Percentiles rank a stretch among this genome's conserved stretches.
These are phyloP conservation scores for Populus hybrid DNA, from an alignment of 441 rosid species.

Conservation along the genomic window DNA sequence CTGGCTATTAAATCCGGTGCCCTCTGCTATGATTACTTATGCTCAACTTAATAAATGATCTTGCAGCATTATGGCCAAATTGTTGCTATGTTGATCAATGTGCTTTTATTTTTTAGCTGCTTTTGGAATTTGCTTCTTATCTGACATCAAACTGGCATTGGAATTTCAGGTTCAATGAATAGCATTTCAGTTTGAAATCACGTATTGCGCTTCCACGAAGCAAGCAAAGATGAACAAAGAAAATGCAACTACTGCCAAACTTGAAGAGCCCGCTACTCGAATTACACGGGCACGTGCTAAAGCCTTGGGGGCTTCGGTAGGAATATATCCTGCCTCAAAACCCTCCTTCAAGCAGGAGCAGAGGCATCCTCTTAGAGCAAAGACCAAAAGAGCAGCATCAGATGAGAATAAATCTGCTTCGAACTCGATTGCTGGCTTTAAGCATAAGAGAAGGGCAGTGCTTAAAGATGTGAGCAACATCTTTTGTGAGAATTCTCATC, in stretches of 20 bases:
- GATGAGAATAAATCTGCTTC: conserved; percentile 42
- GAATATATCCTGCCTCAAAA: conserved; percentile 44
- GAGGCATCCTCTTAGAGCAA: conserved; percentile 31
- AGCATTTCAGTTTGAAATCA: conserved; percentile 28
- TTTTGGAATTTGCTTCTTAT: conserved; percentile 6
- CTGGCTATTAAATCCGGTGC: background rate
- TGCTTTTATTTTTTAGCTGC: background rate
- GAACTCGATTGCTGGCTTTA: conserved; percentile 34
- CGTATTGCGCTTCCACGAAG: conserved; percentile 34
- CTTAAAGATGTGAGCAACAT: conserved; percentile 71
- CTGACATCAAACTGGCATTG: conserved; percentile 11
- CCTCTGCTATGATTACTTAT: background rate
- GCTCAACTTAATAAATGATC: background rate
- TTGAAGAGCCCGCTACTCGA: conserved; percentile 37
- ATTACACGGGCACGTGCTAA: conserved; percentile 75
- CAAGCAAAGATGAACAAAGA: conserved; percentile 63
- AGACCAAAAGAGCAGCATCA: conserved; percentile 45
- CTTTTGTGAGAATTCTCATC: conserved; percentile 28
- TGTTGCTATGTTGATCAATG: background rate
- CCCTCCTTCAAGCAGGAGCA: conserved; percentile 63
- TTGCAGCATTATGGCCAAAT: background rate
- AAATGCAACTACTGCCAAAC: conserved; percentile 37
- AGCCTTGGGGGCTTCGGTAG: conserved; percentile 47
- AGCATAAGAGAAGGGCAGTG: conserved; percentile 71
- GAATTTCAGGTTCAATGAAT: conserved; percentile 48